Evolutionary conservation across 768 basidiomycete genomes (phyloP).

Genomic region (Pleurotus djamor): DNA sequence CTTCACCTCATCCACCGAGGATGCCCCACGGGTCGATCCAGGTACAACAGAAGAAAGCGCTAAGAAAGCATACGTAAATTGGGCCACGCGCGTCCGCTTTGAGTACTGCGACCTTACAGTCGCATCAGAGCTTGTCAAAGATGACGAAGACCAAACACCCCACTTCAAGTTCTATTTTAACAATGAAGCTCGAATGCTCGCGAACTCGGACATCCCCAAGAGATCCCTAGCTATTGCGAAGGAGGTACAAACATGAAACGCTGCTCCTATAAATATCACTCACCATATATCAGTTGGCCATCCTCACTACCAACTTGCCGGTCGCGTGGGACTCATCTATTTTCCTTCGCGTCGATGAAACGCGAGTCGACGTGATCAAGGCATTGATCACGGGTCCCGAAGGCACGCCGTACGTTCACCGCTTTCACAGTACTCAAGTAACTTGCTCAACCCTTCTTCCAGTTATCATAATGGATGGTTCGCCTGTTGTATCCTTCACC

Average conservation of each 20-base stretch:
- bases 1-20: slow-evolving; percentile 41
- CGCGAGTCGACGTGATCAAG: slow-evolving; percentile 88
- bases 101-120: slow-evolving; percentile 89
- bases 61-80: slow-evolving; percentile 72
- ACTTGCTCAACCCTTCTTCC: not conserved
- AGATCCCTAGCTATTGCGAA: slow-evolving; percentile 94
- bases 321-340: slow-evolving; percentile 94
- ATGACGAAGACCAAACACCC: slow-evolving; percentile 52
- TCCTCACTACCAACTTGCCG: slow-evolving; percentile 92
- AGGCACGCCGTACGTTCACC: slow-evolving; percentile 77
- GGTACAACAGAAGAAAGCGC: slow-evolving; percentile 67
- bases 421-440: slow-evolving; percentile 7
- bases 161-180: slow-evolving; percentile 84
- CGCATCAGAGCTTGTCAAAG: slow-evolving; percentile 14
- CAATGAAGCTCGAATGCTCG: slow-evolving; percentile 81
- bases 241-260: slow-evolving; percentile 48
- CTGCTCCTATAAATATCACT: slow-evolving; percentile 2
- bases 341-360: slow-evolving; percentile 91
- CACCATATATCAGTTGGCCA: slow-evolving; percentile 65
- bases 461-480: slow-evolving; percentile 93
- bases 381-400: slow-evolving; percentile 91
- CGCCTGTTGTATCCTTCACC: slow-evolving; percentile 18
- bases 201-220: slow-evolving; percentile 85
- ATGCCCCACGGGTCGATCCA: slow-evolving; percentile 38
- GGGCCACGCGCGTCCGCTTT: slow-evolving; percentile 82